Base-by-base conservation (phyloP, 306 rosid genomes). In the Pyrus betulifolia region DNA sequence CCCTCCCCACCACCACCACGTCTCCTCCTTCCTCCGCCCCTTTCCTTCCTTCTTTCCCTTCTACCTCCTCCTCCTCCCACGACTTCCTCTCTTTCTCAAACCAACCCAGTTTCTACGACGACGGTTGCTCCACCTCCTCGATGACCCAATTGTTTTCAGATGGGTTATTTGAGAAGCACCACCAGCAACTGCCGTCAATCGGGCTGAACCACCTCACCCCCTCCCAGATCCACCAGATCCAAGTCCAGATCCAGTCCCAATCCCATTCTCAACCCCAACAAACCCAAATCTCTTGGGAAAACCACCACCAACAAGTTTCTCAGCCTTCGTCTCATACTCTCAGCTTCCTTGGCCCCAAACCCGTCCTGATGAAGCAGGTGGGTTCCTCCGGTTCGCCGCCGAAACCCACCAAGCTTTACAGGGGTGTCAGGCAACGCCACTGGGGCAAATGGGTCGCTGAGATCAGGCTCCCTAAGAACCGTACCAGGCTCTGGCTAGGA, bases 391-490 rank as follows among this genome's bases (percentile, higher is more conserved):
- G 93, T 3, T 68, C 81, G 6, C 82, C 92, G 4, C 77, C 86
- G 0, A 96, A 96, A 58, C 90, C 98, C 69, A 85, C 92, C 0
- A 96, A 92, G 88, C 97, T 96, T 1, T 96, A 96, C 81, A 67
- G 99, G 81, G 99, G 99, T 38, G 99, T 96, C 19, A 76, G 99
- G 76, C 98, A 96, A 68, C 83, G 99, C 57, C 99, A 96, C 78
- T 96, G 99, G 99, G 99, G 99, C 0, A 96, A 96, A 76, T 96
- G 99, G 99, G 99, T 96, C 0, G 99, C 99, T 4, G 99, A 96
- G 90, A 96, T 96, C 22, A 85, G 99, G 11, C 97, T 96, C 2
- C 99, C 99, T 0, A 92, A 88, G 88, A 92, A 96, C 81, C 93
- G 99, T 0, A 92, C 98, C 2, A 85, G 99, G 65, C 97, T 96